phyloP scores from a whole-genome alignment of 169 alveolate species.

The Plasmodium knowlesi region DNA sequence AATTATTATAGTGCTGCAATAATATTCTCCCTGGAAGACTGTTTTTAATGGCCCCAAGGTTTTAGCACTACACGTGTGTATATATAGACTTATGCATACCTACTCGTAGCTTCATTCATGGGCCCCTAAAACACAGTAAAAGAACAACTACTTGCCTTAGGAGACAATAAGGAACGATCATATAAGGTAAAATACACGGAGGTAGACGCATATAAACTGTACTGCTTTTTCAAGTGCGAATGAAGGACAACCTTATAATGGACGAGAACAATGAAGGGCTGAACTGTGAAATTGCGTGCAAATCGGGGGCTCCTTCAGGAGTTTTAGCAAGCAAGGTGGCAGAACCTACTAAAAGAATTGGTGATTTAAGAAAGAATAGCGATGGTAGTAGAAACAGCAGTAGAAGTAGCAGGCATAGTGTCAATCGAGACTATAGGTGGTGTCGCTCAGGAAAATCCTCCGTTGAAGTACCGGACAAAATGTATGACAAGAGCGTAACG shows the following conservation, averaged over 20 bases:
- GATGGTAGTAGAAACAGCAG: neutral
- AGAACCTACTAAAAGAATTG: neutral
- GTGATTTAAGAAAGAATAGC: no score
- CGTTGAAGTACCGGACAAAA: neutral
- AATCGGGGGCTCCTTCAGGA: neutral
- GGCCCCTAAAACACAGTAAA: neutral
- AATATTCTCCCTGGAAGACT: slow-evolving; percentile 10
- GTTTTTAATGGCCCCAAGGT: slow-evolving; percentile 26
- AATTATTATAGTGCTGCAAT: slow-evolving; percentile 21
- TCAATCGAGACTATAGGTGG: neutral
- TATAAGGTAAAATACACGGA: neutral
- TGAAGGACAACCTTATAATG: slow-evolving; percentile 24
- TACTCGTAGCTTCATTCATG: neutral
- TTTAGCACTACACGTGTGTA: slow-evolving; percentile 11
- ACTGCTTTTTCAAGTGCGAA: slow-evolving; percentile 2
- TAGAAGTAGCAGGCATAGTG: neutral
- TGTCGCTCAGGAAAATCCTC: neutral
- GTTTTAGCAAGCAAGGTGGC: slow-evolving; percentile 1
- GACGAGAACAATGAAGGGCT: neutral
- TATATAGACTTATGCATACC: slow-evolving; percentile 16
- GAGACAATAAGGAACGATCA: neutral
- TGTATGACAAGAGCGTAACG: slow-evolving; percentile 56
- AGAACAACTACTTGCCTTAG: slow-evolving; percentile 26
- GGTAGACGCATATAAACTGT: neutral
- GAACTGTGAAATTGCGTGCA: slow-evolving; percentile 1